These are phyloP conservation scores for Blakeslea trispora DNA, from an alignment of 371 early-diverging fungal species.

Conservation along the genomic window DNA sequence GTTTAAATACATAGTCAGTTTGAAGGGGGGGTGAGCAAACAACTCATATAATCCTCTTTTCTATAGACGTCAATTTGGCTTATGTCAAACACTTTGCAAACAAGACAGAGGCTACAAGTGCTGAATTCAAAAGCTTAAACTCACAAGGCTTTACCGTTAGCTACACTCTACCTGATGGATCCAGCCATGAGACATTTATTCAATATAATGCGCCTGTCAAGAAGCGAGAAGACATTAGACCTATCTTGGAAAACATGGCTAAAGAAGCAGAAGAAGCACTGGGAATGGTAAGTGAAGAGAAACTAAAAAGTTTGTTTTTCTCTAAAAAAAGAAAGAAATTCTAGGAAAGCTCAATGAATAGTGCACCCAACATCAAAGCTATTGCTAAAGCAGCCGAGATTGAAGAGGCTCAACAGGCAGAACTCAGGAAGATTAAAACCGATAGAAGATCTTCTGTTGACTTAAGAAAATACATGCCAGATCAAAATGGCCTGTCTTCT, in stretches of 20 bases:
- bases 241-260: slow-evolving; percentile 49
- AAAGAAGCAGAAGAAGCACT: slow-evolving; percentile 49
- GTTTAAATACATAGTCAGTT: too few relatives aligned
- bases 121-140: slow-evolving; percentile 42
- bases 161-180: slow-evolving; percentile 28
- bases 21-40: too few relatives aligned
- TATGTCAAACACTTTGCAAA: slow-evolving; percentile 45
- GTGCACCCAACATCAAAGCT: slow-evolving; percentile 45
- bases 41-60: too few relatives aligned
- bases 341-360: slow-evolving; percentile 46
- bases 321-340: too few relatives aligned
- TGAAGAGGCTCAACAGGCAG: slow-evolving; percentile 35
- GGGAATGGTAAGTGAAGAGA: slow-evolving; percentile 35
- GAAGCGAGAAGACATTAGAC: slow-evolving; percentile 45
- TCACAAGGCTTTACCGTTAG: slow-evolving; percentile 31
- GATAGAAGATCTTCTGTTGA: background rate
- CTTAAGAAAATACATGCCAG: too few relatives aligned
- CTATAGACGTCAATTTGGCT: slow-evolving; percentile 43
- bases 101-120: slow-evolving; percentile 37
- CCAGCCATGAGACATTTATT: slow-evolving; percentile 24
- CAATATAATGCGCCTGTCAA: slow-evolving; percentile 36
- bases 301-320: too few relatives aligned
- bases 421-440: slow-evolving; percentile 31
- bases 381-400: slow-evolving; percentile 42
- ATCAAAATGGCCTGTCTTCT: background rate